A percentile compares a stretch with the other conserved stretches of the same genome.
phyloP scores from a whole-genome alignment of 768 basidiomycete species.

The Leccinum subtestaceum region DNA sequence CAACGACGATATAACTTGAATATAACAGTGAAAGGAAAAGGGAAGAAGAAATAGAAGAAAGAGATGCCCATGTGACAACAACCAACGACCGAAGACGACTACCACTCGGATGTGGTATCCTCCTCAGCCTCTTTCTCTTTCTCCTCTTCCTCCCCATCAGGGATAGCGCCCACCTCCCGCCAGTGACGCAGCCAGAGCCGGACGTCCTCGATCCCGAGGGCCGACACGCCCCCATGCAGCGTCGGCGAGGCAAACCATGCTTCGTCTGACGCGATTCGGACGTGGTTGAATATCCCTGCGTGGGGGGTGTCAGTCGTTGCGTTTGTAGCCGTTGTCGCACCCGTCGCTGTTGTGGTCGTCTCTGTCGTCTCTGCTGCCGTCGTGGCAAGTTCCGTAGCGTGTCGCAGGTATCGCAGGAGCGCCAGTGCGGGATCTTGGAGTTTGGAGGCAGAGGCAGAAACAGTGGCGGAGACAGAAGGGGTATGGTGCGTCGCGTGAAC shows the following conservation, averaged over 20 bases:
- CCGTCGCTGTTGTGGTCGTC: neutral
- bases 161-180: constrained; percentile 6
- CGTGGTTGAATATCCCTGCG: neutral
- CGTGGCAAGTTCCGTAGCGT: neutral
- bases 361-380: neutral
- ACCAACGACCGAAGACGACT: neutral
- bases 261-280: neutral
- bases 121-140: neutral
- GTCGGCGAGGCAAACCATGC: constrained; percentile 14
- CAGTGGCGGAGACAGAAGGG: neutral
- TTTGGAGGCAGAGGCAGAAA: neutral
- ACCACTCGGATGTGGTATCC: neutral
- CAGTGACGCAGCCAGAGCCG: constrained; percentile 9
- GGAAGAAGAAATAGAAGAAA: neutral
- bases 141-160: neutral
- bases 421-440: constrained; percentile 3
- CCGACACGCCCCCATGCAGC: neutral
- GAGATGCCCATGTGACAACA: neutral
- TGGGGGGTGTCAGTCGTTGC: neutral
- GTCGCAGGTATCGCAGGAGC: constrained; percentile 3
- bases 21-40: neutral
- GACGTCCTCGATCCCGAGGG: constrained; percentile 7
- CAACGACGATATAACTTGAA: neutral
- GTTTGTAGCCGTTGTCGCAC: neutral
- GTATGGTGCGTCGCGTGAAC: neutral